Percentiles rank a stretch among this genome's conserved stretches.
These are phyloP conservation scores for Rhododendron vialii DNA, from an alignment of 148 eudicot genomes.

Conservation along the genomic window DNA sequence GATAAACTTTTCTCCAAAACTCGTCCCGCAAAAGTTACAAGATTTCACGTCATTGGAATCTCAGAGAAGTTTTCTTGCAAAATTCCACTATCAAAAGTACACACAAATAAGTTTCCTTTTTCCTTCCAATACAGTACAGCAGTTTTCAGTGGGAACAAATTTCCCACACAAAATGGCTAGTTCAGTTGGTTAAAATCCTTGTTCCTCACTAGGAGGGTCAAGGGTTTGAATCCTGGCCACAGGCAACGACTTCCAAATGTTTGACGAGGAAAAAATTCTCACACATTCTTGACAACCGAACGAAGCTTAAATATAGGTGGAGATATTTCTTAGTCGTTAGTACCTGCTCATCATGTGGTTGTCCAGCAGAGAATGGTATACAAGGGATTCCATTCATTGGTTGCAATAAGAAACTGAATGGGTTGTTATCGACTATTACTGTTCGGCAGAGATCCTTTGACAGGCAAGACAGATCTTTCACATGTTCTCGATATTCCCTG, in stretches of 20 bases:
- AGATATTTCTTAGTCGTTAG: conserved; percentile 9
- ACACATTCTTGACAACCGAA: neutral
- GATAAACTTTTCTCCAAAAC: neutral
- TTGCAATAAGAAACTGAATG: conserved; percentile 95
- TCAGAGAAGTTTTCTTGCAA: neutral
- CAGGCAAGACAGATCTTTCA: conserved; percentile 76
- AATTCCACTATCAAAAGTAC: neutral
- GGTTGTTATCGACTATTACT: conserved; percentile 92
- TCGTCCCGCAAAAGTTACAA: neutral
- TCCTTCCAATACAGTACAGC: neutral
- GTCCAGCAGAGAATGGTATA: conserved; percentile 91
- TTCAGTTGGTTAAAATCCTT: neutral
- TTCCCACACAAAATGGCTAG: neutral
- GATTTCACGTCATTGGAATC: neutral
- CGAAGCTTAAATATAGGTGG: neutral
- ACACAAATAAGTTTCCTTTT: neutral
- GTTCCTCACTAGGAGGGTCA: neutral
- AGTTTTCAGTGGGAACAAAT: neutral
- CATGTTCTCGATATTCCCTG: conserved; percentile 95
- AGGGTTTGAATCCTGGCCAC: neutral
- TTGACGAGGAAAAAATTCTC: neutral
- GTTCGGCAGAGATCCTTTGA: conserved; percentile 70
- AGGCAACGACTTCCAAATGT: neutral
- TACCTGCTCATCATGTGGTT: conserved; percentile 93
- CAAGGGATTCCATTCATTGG: conserved; percentile 95